A percentile compares a stretch with the other conserved stretches of the same genome.
Conservation (phyloP, 257 asterid genomes). For the Capsicum chinense region DNA sequence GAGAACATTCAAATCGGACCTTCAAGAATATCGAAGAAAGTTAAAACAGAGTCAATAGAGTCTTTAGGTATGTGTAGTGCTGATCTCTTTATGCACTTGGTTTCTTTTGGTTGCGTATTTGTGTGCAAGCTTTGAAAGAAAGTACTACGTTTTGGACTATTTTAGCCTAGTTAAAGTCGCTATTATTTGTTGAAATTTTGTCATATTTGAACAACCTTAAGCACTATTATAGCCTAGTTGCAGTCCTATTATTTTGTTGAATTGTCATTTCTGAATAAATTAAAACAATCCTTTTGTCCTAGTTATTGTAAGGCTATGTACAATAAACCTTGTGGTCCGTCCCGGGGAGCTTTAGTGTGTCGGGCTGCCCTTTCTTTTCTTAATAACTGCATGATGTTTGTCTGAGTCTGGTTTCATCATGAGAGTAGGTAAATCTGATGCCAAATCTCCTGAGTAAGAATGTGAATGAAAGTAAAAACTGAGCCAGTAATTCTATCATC, state of each 20-base stretch:
- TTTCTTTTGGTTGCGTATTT: background rate
- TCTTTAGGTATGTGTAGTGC: background rate
- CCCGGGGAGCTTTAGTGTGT: background rate
- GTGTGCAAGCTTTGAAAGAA: background rate
- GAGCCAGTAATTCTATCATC: background rate
- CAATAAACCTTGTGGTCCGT: too few relatives aligned
- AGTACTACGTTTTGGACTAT: background rate
- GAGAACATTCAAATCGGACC: background rate
- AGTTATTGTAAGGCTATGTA: background rate
- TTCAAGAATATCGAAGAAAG: background rate
- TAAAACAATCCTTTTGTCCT: background rate
- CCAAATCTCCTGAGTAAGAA: slow-evolving; percentile 48
- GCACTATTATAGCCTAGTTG: too few relatives aligned
- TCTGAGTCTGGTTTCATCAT: slow-evolving; percentile 50
- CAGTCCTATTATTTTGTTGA: background rate
- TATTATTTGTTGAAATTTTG: too few relatives aligned
- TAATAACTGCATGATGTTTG: background rate
- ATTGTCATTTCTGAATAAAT: background rate
- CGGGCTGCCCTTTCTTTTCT: too few relatives aligned
- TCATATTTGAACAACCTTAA: too few relatives aligned
- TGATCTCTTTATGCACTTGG: background rate
- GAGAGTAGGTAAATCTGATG: slow-evolving; percentile 70
- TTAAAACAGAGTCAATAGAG: background rate
- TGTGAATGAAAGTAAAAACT: background rate
- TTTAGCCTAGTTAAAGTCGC: too few relatives aligned